Percentiles rank a stretch among this genome's conserved stretches.
Evolutionary conservation across 2,329 filamentous ascomycete species (phyloP).

Genomic region (Talaromyces marneffei): DNA sequence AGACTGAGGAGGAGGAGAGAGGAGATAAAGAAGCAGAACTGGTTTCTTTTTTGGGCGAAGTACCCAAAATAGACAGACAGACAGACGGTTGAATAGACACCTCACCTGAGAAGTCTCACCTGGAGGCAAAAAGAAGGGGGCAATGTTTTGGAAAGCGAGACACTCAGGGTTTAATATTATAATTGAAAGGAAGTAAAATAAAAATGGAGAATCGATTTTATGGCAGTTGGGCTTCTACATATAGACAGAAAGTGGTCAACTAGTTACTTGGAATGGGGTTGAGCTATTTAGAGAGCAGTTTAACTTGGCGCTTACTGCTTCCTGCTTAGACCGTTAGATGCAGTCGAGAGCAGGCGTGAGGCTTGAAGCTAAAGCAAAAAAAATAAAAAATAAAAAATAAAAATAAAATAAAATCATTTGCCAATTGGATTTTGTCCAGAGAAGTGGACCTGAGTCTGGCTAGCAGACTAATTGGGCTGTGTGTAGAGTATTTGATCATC

Average conservation of each 20-base stretch:
- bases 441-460: background rate
- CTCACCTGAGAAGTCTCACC: background rate
- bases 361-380: background rate
- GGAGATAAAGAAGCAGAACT: background rate
- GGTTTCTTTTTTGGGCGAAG: background rate
- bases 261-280: background rate
- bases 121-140: background rate
- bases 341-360: background rate
- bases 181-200: background rate
- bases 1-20: background rate
- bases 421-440: background rate
- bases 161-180: background rate
- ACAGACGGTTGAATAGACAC: background rate
- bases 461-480: background rate
- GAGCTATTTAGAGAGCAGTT: background rate
- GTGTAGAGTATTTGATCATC: background rate
- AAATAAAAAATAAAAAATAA: too few relatives aligned
- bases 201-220: background rate
- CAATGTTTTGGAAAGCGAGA: background rate
- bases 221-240: constrained; percentile 2
- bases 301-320: background rate
- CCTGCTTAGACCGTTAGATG: background rate
- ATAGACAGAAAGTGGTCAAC: background rate
- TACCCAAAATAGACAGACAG: background rate
- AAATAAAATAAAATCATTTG: too few relatives aligned